A percentile compares a stretch with the other conserved stretches of the same genome.
Evolutionary conservation across 2,329 filamentous ascomycete species (phyloP).

Genomic region (Paecilomyces variotii): DNA sequence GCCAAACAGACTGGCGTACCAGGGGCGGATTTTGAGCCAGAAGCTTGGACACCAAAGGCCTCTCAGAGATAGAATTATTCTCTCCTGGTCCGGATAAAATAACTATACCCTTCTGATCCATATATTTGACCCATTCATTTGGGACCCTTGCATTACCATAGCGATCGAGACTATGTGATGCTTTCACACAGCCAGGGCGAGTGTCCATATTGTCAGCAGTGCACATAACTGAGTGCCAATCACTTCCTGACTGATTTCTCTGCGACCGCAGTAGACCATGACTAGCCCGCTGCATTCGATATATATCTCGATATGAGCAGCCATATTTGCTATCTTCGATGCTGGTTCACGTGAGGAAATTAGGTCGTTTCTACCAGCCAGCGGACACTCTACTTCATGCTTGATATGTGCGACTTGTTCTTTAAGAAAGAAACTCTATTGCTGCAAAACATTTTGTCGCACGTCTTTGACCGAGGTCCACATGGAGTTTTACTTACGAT

Average conservation of each 20-base stretch:
- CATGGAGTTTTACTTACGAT: not conserved
- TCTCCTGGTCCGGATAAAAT: not conserved
- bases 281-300: not conserved
- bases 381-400: not conserved
- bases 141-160: not conserved
- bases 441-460: not conserved
- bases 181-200: not conserved
- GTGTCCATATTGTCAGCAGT: not conserved
- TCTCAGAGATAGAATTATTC: slow-evolving; percentile 26
- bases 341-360: not conserved
- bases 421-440: not conserved
- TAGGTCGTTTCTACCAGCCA: not conserved
- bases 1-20: slow-evolving; percentile 48
- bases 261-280: not conserved
- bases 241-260: not conserved
- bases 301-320: not conserved
- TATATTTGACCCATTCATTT: not conserved
- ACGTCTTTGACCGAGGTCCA: not conserved
- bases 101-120: not conserved
- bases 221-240: not conserved
- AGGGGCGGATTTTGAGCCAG: slow-evolving; percentile 60
- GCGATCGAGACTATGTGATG: slow-evolving; percentile 1
- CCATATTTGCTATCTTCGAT: not conserved
- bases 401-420: not conserved
- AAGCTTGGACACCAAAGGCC: slow-evolving; percentile 51